Evolutionary conservation across 768 basidiomycete genomes (phyloP).

Genomic region (Paxillus ammoniavirescens): DNA sequence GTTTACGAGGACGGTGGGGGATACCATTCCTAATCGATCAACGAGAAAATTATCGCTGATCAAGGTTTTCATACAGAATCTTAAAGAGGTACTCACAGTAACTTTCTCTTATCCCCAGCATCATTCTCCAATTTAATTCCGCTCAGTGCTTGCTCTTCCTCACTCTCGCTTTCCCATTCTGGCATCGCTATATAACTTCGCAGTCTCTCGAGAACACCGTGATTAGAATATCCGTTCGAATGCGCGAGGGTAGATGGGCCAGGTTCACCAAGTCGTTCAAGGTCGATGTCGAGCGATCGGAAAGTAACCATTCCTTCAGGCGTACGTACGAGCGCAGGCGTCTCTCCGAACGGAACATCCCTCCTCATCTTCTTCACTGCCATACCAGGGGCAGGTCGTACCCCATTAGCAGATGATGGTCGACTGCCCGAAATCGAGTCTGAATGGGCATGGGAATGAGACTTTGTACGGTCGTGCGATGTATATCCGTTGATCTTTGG

Average conservation of each 20-base stretch:
- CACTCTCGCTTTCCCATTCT: conserved; percentile 38
- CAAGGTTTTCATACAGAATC: background rate
- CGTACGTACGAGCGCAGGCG: conserved; percentile 67
- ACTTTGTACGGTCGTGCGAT: conserved; percentile 21
- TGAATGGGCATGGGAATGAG: conserved; percentile 20
- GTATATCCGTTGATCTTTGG: conserved; percentile 42
- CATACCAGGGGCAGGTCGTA: conserved; percentile 9
- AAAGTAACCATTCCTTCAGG: conserved; percentile 74
- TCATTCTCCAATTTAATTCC: conserved; percentile 27
- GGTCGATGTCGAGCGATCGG: conserved; percentile 52
- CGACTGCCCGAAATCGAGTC: conserved; percentile 4
- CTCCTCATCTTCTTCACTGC: conserved; percentile 20
- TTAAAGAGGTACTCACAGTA: conserved; percentile 17
- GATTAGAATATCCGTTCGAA: conserved; percentile 27
- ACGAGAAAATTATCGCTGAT: background rate
- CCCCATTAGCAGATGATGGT: conserved; percentile 16
- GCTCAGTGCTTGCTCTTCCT: conserved; percentile 27
- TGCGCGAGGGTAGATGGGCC: conserved; percentile 33
- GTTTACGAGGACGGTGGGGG: conserved; percentile 56
- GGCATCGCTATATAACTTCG: conserved; percentile 13
- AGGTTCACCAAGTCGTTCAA: conserved; percentile 39
- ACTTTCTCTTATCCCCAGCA: conserved; percentile 65
- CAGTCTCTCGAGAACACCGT: conserved; percentile 19
- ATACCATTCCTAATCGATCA: conserved; percentile 20
- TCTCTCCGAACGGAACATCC: conserved; percentile 60